Conservation (phyloP, 257 asterid species). For the Leonotis leonurus region DNA sequence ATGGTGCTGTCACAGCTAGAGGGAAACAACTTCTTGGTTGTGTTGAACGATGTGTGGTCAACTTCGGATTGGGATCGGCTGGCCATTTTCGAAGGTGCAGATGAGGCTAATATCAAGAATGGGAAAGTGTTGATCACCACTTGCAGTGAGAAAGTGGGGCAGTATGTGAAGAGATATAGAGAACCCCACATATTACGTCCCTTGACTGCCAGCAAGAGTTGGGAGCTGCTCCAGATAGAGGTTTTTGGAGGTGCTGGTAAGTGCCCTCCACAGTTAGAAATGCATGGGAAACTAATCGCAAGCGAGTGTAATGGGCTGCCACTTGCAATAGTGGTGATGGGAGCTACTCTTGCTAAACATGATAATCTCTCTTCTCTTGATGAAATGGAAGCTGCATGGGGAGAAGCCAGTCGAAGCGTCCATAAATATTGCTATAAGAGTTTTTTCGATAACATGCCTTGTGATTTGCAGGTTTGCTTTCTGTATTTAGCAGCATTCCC, state of each 20-base stretch:
- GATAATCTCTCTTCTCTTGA: rapidly evolving
- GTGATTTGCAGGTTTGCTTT: background rate
- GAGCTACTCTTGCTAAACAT: background rate
- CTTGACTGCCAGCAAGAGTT: background rate
- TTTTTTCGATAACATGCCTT: background rate
- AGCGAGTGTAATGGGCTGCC: background rate
- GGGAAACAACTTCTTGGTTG: background rate
- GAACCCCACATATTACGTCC: background rate
- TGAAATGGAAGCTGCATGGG: background rate
- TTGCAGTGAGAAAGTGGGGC: background rate
- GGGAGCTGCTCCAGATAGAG: background rate
- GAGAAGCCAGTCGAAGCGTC: background rate
- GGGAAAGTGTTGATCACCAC: background rate
- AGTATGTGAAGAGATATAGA: background rate
- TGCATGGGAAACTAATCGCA: background rate
- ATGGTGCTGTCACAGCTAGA: background rate
- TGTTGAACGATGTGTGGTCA: background rate
- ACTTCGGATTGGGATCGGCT: background rate
- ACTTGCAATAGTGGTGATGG: background rate
- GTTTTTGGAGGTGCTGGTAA: background rate
- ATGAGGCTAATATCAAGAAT: too few relatives aligned
- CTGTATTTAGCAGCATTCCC: background rate
- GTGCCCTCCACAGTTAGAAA: background rate
- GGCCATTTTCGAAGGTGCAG: too few relatives aligned
- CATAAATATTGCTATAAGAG: background rate